A percentile compares a stretch with the other conserved stretches of the same genome.
Conservation (phyloP, 164 flowering plant genomes). For the Liquidambar formosana region DNA sequence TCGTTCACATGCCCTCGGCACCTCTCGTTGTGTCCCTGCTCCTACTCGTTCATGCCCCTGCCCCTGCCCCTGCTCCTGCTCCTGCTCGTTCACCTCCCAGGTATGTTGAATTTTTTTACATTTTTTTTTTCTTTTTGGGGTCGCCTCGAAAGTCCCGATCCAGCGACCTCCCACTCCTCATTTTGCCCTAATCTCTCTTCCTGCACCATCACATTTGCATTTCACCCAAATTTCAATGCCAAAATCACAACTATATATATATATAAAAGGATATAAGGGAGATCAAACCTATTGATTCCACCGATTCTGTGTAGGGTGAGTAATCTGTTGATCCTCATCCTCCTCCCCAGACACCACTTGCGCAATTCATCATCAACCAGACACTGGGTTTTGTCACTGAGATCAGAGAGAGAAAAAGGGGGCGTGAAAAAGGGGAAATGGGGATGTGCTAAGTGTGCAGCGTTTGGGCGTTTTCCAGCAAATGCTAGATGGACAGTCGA, state of each 20-base stretch:
- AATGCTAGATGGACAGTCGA: too few relatives aligned
- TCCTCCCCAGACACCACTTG: constrained; percentile 65
- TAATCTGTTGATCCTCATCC: constrained; percentile 33
- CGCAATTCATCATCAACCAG: constrained; percentile 10
- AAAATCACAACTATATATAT: background rate
- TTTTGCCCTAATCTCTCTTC: constrained; percentile 22
- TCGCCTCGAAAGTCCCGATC: constrained; percentile 34
- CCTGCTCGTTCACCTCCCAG: too few relatives aligned
- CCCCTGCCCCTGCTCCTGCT: too few relatives aligned
- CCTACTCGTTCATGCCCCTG: too few relatives aligned
- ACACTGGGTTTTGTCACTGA: too few relatives aligned
- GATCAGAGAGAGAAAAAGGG: too few relatives aligned
- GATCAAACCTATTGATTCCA: constrained; percentile 20
- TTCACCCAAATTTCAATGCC: background rate
- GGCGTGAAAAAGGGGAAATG: background rate
- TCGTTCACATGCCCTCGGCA: too few relatives aligned
- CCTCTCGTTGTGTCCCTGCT: too few relatives aligned
- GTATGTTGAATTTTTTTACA: too few relatives aligned
- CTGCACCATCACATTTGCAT: constrained; percentile 21
- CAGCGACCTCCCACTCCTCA: constrained; percentile 30
- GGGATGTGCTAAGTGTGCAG: too few relatives aligned
- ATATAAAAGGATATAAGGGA: background rate
- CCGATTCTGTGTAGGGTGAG: constrained; percentile 10
- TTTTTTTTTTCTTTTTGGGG: constrained; percentile 49
- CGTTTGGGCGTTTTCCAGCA: too few relatives aligned